These are phyloP conservation scores for Parietaria judaica DNA, from an alignment of 306 rosid species.

Conservation along the genomic window DNA sequence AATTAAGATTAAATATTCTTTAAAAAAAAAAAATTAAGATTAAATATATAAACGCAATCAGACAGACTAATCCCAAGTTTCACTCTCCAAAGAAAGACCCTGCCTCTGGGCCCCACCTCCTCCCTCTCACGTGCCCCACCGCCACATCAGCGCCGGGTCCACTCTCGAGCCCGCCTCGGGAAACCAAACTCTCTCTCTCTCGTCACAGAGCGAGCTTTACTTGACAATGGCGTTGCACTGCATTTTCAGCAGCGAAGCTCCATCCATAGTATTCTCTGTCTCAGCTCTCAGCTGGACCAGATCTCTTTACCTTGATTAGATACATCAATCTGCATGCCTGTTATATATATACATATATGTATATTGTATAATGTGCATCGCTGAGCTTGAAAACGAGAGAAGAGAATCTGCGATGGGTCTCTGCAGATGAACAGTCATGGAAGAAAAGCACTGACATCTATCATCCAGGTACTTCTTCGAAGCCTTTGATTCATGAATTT, in stretches of 20 bases:
- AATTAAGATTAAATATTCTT: no score
- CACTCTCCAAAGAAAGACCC: neutral
- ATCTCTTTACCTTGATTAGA: constrained; percentile 1
- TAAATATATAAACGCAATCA: no score
- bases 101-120: neutral
- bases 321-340: neutral
- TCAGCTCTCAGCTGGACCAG: constrained; percentile 1
- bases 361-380: no score
- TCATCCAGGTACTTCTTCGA: no score
- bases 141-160: neutral
- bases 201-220: neutral
- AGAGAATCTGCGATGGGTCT: no score
- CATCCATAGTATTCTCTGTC: neutral
- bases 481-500: no score
- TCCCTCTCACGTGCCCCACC: constrained; percentile 3
- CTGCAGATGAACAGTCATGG: no score
- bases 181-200: neutral
- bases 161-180: neutral
- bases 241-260: neutral
- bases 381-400: no score
- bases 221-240: no score
- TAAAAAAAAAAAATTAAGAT: no score
- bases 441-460: no score
- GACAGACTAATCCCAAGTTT: neutral
- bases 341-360: neutral